phyloP scores from a whole-genome alignment of 2,329 filamentous ascomycete species.

The Cytospora leucostoma region DNA sequence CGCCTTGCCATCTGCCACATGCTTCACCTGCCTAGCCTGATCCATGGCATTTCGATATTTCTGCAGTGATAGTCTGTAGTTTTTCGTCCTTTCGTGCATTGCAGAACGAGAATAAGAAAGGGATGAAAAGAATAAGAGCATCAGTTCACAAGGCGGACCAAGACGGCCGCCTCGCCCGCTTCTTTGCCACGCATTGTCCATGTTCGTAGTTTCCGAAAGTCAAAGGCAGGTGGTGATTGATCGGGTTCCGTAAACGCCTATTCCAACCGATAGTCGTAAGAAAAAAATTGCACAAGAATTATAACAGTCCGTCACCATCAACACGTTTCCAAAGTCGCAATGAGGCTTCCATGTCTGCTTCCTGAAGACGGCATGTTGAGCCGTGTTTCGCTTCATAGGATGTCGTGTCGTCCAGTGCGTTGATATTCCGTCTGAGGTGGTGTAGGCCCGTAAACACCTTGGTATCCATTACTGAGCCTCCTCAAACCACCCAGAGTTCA shows the following conservation, averaged over 20 bases:
- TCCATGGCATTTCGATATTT: constrained; percentile 7
- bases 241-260: constrained; percentile 21
- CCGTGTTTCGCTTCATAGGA: constrained; percentile 1
- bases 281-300: constrained; percentile 27
- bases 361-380: background rate
- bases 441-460: background rate
- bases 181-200: background rate
- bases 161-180: background rate
- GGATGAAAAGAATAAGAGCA: background rate
- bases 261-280: constrained; percentile 18
- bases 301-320: constrained; percentile 8
- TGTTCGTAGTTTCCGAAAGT: background rate
- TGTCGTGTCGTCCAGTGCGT: constrained; percentile 2
- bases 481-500: background rate
- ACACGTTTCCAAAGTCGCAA: constrained; percentile 20
- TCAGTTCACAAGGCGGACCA: background rate
- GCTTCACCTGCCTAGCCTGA: background rate
- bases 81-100: constrained; percentile 7
- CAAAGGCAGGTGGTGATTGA: constrained; percentile 5
- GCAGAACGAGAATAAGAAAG: background rate
- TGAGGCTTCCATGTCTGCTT: background rate
- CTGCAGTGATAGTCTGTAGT: constrained; percentile 7
- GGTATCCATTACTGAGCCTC: background rate
- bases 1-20: constrained; percentile 5
- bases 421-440: constrained; percentile 10